Percentiles rank a stretch among this genome's conserved stretches.
phyloP scores from a whole-genome alignment of 2,329 filamentous ascomycete genomes.

The Botryosphaeria dothidea region DNA sequence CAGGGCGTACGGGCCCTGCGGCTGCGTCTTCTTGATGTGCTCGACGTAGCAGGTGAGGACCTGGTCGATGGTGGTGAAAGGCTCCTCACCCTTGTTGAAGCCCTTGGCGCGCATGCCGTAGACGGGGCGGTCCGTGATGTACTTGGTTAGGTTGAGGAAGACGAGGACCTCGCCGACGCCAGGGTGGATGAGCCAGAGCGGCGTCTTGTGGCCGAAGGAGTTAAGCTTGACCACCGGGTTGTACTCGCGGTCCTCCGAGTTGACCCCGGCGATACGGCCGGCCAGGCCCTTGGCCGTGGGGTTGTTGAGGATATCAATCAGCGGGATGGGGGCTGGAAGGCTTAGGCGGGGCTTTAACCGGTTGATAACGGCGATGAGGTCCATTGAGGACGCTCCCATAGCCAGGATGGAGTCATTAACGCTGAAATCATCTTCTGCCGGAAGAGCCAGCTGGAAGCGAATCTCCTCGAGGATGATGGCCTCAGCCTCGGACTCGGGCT shows the following conservation, averaged over 20 bases:
- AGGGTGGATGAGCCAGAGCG: constrained; percentile 37
- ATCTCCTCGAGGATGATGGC: background rate
- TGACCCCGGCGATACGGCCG: constrained; percentile 23
- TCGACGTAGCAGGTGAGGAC: constrained; percentile 42
- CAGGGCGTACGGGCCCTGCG: constrained; percentile 53
- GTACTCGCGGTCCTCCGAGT: constrained; percentile 12
- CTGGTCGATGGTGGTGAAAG: constrained; percentile 44
- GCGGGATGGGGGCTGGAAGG: constrained; percentile 35
- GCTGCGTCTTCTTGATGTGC: constrained; percentile 47
- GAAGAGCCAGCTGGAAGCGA: background rate
- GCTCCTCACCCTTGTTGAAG: constrained; percentile 41
- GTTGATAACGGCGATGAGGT: constrained; percentile 44
- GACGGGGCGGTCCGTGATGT: constrained; percentile 46
- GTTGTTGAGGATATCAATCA: constrained; percentile 39
- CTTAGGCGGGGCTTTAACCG: constrained; percentile 32
- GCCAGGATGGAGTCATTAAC: constrained; percentile 30
- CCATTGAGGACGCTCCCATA: constrained; percentile 42
- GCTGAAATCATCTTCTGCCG: background rate
- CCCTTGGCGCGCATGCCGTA: constrained; percentile 50
- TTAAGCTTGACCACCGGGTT: constrained; percentile 24
- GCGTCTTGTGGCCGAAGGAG: constrained; percentile 24
- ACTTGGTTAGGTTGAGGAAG: constrained; percentile 39
- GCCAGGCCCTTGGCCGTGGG: constrained; percentile 33
- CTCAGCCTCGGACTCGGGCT: background rate
- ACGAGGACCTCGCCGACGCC: constrained; percentile 43